These are phyloP conservation scores for Dysphania ambrosioides DNA, from an alignment of 148 eudicot species.

Conservation along the genomic window DNA sequence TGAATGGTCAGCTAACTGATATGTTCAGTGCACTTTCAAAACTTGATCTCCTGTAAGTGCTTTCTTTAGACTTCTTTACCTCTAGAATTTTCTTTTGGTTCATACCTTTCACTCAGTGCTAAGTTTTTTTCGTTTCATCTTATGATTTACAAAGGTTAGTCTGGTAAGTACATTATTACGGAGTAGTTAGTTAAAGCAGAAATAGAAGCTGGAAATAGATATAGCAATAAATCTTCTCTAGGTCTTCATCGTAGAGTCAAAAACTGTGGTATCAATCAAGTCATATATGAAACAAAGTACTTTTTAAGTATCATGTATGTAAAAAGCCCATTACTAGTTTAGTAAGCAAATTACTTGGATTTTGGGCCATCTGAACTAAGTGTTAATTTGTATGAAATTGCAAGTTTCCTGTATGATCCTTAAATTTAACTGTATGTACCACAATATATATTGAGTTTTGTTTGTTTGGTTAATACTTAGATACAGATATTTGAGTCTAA, in stretches of 20 bases:
- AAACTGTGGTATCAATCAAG: not conserved
- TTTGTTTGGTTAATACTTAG: too few relatives aligned
- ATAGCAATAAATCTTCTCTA: not conserved
- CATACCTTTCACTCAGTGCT: not conserved
- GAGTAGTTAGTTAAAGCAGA: not conserved
- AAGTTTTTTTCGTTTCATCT: not conserved
- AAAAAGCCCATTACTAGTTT: too few relatives aligned
- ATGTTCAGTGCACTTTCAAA: conserved; percentile 54
- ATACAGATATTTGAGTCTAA: not conserved
- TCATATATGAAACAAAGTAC: not conserved
- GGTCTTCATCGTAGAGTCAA: not conserved
- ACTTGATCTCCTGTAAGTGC: conserved; percentile 52
- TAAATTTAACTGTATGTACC: too few relatives aligned
- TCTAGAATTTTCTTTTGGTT: not conserved
- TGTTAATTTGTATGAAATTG: not conserved
- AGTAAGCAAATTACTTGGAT: too few relatives aligned
- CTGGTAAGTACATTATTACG: not conserved
- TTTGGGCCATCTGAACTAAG: not conserved
- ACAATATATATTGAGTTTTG: too few relatives aligned
- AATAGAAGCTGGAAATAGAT: not conserved
- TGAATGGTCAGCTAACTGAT: conserved; percentile 55
- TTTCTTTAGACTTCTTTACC: not conserved
- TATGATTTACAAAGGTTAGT: not conserved
- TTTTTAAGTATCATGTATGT: not conserved
- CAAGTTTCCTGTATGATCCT: too few relatives aligned